Conservation (phyloP, 495 filamentous ascomycete genomes). For the Neurospora tetraspora region DNA sequence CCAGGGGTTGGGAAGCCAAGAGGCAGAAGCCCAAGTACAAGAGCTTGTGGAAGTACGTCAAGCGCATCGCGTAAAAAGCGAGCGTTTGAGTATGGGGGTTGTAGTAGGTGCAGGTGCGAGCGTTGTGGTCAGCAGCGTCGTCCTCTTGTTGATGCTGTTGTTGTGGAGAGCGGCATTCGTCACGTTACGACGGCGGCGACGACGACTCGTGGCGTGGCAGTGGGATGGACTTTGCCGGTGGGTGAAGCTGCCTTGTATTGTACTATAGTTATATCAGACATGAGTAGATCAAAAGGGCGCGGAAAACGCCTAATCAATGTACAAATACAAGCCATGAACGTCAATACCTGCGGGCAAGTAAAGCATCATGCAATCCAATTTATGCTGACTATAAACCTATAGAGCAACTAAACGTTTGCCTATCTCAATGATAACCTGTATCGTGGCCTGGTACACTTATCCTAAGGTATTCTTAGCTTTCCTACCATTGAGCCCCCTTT, state of each 20-base stretch:
- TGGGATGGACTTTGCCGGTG: not conserved
- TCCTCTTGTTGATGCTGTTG: not conserved
- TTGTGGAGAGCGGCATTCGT: not conserved
- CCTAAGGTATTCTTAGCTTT: not conserved
- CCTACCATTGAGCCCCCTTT: not conserved
- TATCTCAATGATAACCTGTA: not conserved
- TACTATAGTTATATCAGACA: constrained; percentile 15
- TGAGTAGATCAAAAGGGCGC: constrained; percentile 1
- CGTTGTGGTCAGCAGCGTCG: not conserved
- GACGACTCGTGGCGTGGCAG: not conserved
- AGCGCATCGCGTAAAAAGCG: constrained; percentile 26
- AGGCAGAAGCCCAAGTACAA: constrained; percentile 44
- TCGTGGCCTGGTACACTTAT: not conserved
- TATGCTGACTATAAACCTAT: not conserved
- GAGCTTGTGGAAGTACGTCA: constrained; percentile 43
- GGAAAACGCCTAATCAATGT: not conserved
- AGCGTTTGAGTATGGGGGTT: not conserved
- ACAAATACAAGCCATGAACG: constrained; percentile 2
- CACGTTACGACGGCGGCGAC: not conserved
- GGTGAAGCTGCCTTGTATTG: constrained; percentile 2
- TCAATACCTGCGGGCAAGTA: not conserved
- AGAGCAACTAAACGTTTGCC: not conserved
- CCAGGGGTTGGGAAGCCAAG: constrained; percentile 48
- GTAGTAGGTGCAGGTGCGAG: not conserved
- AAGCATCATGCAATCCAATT: not conserved